phyloP scores from a whole-genome alignment of 352 stramenopile species.

The Thalassiosira hispida region DNA sequence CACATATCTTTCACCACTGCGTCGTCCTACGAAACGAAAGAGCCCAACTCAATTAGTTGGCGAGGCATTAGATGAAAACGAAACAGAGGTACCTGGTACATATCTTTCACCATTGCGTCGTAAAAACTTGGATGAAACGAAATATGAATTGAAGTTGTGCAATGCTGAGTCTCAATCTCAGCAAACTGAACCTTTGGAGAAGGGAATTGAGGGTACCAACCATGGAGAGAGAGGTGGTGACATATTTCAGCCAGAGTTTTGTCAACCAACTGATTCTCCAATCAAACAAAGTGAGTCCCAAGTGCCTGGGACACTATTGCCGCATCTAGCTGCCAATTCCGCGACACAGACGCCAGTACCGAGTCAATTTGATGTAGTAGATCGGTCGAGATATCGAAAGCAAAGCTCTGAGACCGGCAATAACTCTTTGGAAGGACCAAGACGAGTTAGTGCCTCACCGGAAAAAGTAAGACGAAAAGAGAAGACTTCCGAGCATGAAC shows the following conservation, averaged over 20 bases:
- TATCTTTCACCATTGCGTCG: neutral
- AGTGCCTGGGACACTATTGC: constrained; percentile 2
- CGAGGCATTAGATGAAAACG: neutral
- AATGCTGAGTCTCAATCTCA: neutral
- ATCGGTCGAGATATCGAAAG: neutral
- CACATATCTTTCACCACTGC: neutral
- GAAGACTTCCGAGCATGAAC: neutral
- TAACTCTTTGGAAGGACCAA: neutral
- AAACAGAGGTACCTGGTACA: neutral
- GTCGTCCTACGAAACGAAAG: neutral
- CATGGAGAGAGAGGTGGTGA: no score
- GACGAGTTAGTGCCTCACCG: constrained; percentile 3
- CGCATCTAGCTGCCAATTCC: neutral
- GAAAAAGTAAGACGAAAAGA: neutral
- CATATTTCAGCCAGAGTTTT: neutral
- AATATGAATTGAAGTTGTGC: neutral
- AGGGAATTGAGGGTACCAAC: neutral
- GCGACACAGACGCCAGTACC: neutral
- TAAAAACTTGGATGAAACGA: neutral
- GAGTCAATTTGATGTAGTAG: neutral
- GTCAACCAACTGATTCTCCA: neutral
- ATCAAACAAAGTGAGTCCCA: neutral
- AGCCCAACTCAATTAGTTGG: no score
- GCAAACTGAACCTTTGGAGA: neutral
- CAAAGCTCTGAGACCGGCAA: neutral